Evolutionary conservation across 345 rosid genomes (phyloP).

Genomic region (Corchorus capsularis): DNA sequence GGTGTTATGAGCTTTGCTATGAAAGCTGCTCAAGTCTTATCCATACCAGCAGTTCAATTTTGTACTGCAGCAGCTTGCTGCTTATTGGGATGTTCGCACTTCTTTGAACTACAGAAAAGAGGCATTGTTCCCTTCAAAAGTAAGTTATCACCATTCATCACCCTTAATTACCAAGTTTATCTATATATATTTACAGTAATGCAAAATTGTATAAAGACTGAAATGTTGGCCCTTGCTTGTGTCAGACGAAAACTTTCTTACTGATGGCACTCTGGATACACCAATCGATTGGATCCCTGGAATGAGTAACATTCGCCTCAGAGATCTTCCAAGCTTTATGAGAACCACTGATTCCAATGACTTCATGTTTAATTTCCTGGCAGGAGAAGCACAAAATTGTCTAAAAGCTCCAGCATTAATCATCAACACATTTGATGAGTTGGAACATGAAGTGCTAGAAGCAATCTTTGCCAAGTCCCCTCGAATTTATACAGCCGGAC

Average conservation of each 20-base stretch:
- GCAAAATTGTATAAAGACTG: neutral
- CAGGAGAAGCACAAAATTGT: conserved; percentile 21
- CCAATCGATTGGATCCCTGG: conserved; percentile 46
- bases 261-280: conserved; percentile 32
- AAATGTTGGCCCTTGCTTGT: neutral
- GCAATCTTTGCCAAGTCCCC: conserved; percentile 24
- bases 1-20: conserved; percentile 32
- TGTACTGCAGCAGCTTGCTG: conserved; percentile 40
- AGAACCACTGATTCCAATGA: conserved; percentile 30
- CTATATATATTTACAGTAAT: neutral
- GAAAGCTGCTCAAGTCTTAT: conserved; percentile 17
- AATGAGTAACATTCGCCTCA: conserved; percentile 34
- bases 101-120: conserved; percentile 28
- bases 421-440: conserved; percentile 31
- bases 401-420: conserved; percentile 20
- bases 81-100: conserved; percentile 37
- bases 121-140: conserved; percentile 41
- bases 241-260: conserved; percentile 36
- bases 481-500: conserved; percentile 29
- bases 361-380: conserved; percentile 26
- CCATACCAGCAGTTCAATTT: conserved; percentile 35
- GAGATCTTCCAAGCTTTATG: conserved; percentile 28
- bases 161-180: neutral
- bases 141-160: neutral
- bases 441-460: conserved; percentile 26